Percentiles rank a stretch among this genome's conserved stretches.
Evolutionary conservation across 345 rosid species (phyloP).

Genomic region (Ailanthus altissimus): DNA sequence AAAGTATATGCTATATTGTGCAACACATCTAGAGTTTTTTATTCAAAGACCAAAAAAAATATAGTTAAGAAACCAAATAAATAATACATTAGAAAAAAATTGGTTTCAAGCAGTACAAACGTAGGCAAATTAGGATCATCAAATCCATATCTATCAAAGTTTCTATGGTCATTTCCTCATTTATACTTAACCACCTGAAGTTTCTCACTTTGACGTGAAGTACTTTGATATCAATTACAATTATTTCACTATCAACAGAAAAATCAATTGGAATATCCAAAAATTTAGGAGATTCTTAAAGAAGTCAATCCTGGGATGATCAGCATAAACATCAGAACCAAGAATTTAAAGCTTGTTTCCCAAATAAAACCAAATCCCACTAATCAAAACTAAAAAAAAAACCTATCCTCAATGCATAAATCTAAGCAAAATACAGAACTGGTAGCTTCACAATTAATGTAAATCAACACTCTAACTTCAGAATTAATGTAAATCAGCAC

Average conservation of each 20-base stretch:
- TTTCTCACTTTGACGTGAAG: constrained; percentile 55
- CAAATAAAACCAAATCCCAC: constrained; percentile 14
- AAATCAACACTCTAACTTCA: background rate
- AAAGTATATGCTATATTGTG: too few relatives aligned
- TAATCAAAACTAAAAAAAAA: too few relatives aligned
- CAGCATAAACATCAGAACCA: constrained; percentile 5
- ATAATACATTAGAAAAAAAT: background rate
- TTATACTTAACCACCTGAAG: constrained; percentile 81
- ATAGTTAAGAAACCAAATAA: background rate
- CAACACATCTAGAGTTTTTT: too few relatives aligned
- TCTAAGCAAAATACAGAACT: too few relatives aligned
- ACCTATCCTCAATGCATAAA: too few relatives aligned
- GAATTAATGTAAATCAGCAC: background rate
- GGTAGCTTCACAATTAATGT: too few relatives aligned
- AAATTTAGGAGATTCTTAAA: constrained; percentile 23
- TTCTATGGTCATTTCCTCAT: constrained; percentile 65
- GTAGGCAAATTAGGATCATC: constrained; percentile 88
- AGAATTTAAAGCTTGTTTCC: constrained; percentile 5
- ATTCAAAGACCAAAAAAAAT: too few relatives aligned
- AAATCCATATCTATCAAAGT: constrained; percentile 56
- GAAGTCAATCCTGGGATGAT: background rate
- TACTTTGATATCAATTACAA: constrained; percentile 11
- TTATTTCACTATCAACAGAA: background rate
- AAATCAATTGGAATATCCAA: constrained; percentile 2
- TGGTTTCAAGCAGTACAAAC: constrained; percentile 41